Base-by-base conservation (phyloP, 192 early-diverging fungal species). In the Obelidium mucronatum region DNA sequence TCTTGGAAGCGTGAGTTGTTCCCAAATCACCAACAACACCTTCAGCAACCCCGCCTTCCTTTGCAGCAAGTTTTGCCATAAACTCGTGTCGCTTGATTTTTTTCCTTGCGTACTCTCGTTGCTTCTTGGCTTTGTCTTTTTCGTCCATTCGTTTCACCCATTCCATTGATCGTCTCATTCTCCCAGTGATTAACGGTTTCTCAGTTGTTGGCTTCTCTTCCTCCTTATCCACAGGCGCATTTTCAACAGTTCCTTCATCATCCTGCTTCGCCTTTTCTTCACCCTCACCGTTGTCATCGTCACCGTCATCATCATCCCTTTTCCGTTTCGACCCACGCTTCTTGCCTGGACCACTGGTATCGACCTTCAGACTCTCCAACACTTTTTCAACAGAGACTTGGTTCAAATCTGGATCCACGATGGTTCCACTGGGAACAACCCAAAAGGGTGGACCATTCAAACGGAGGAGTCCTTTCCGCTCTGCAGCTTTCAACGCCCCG, bases 291-390 rank as follows among this genome's bases (percentile, higher is more conserved):
- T 53, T 24, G 15, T 44, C 26, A 13, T 28, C 22, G 6, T 48
- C 17, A 17, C 40, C 26, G 28, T 24, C 48, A 24, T 70, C 26
- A 13, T 55, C 22, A 17, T 31, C 48, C 4, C 30, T 22, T 22
- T 52, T 69, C 22, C 11, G 11, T 15, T 34, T 36, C 30, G 30
- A 48, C 5, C 19, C 67, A 33, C 33, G 19, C 13, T n/a, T n/a
- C 60, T 73, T 64, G 4, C 77, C 77, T 0, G 77, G 77, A 36
- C 52, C 2, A 56, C 77, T 78, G 33, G 77, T 78, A 48, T 78
- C 77, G 0, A 66, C 74, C 2, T 72, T 40, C 30, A 22, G 26
- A n/a, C 1, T 13, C 39, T 63, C 37, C 22, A 74, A 17, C 22
- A 63, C 40, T 1, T 15, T 59, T 24, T 58, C 69, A 11, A 36